Evolutionary conservation across 495 filamentous ascomycete species (phyloP).

Genomic region (Cairneyella variabilis): DNA sequence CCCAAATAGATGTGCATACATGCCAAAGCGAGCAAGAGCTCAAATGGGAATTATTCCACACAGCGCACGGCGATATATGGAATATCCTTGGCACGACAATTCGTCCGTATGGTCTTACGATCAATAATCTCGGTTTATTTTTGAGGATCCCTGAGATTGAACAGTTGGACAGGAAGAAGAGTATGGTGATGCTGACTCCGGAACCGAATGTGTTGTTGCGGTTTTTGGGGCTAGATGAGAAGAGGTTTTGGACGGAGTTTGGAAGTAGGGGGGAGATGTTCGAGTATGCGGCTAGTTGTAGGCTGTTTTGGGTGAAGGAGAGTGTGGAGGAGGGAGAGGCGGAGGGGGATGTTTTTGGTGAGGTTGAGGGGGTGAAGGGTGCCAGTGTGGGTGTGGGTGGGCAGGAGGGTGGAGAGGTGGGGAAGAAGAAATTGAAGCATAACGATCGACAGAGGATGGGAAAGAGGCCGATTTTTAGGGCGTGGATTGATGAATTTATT

Average conservation of each 20-base stretch:
- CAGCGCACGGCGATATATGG: slow-evolving; percentile 63
- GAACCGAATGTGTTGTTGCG: slow-evolving; percentile 48
- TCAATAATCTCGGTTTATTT: slow-evolving; percentile 54
- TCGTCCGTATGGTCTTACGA: slow-evolving; percentile 57
- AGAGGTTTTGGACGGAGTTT: slow-evolving; percentile 43
- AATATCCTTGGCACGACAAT: slow-evolving; percentile 60
- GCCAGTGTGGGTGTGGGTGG: slow-evolving; percentile 22
- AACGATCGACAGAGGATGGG: slow-evolving; percentile 47
- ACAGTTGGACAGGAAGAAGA: slow-evolving; percentile 43
- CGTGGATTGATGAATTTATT: slow-evolving; percentile 54
- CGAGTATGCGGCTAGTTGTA: slow-evolving; percentile 46
- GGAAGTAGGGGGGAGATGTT: slow-evolving; percentile 49
- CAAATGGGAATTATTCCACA: slow-evolving; percentile 58
- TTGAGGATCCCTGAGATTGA: slow-evolving; percentile 63
- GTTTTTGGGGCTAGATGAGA: slow-evolving; percentile 53
- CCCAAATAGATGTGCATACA: slow-evolving; percentile 63
- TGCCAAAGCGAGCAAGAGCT: slow-evolving; percentile 39
- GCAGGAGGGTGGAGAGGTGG: slow-evolving; percentile 28
- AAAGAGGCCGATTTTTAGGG: slow-evolving; percentile 41
- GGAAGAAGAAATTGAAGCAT: slow-evolving; percentile 39
- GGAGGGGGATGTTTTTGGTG: slow-evolving; percentile 17
- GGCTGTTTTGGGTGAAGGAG: slow-evolving; percentile 46
- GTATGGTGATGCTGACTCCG: slow-evolving; percentile 51
- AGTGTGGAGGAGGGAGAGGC: slow-evolving; percentile 9
- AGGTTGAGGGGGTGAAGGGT: slow-evolving; percentile 5